Percentiles rank a stretch among this genome's conserved stretches.
These are phyloP conservation scores for Peronospora farinosa DNA, from an alignment of 352 stramenopile genomes.

Conservation along the genomic window DNA sequence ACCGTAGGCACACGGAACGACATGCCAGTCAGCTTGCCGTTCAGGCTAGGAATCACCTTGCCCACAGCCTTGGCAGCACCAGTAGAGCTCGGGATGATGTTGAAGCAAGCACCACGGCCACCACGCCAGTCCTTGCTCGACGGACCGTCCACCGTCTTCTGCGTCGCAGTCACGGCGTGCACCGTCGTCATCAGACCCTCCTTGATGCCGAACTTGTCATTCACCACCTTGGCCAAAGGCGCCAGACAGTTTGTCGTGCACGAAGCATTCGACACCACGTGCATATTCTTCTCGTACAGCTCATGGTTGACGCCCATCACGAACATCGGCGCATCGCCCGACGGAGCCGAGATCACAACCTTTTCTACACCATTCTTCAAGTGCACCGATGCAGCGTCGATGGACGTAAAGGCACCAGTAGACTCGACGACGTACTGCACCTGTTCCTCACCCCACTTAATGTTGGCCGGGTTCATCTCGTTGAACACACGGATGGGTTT, in stretches of 20 bases:
- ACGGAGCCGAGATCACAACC: constrained; percentile 96
- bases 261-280: constrained; percentile 97
- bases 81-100: constrained; percentile 98
- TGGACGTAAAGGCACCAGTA: constrained; percentile 69
- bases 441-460: constrained; percentile 87
- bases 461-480: constrained; percentile 91
- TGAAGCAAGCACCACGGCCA: constrained; percentile 94
- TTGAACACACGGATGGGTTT: constrained; percentile 91
- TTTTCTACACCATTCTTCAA: constrained; percentile 92
- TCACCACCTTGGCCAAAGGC: constrained; percentile 96
- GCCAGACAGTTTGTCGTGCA: constrained; percentile 99
- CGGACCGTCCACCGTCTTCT: constrained; percentile 96
- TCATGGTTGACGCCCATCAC: constrained; percentile 98
- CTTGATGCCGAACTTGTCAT: constrained; percentile 98
- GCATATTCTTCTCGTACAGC: constrained; percentile 90
- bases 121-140: constrained; percentile 98
- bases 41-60: constrained; percentile 95
- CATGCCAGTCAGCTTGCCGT: constrained; percentile 91
- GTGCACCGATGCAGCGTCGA: constrained; percentile 90
- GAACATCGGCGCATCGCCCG: constrained; percentile 97
- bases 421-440: constrained; percentile 94
- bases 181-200: constrained; percentile 99
- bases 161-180: constrained; percentile 96
- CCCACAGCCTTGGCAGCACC: constrained; percentile 97
- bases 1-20: constrained; percentile 88